Base-by-base conservation (phyloP, 306 rosid species). In the Lagenaria siceraria region DNA sequence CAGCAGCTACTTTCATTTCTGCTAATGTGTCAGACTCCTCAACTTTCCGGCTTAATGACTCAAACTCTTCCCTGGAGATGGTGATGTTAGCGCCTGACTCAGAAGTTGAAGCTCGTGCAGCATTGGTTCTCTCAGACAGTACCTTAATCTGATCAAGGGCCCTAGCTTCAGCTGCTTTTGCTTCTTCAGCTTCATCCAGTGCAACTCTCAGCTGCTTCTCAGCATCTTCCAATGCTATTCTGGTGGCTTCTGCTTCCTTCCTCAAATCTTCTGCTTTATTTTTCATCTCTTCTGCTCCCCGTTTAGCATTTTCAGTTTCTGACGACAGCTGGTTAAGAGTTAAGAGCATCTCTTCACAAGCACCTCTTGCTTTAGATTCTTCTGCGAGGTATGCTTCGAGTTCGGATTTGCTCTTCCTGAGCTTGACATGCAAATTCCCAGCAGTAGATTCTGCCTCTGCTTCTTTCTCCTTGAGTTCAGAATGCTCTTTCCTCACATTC, bases 1-100 rank as follows among this genome's bases (percentile, higher is more conserved):
- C 99, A 55, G 99, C 99, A 70, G 92, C 99, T 66, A 96, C 91
- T 84, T 88, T 92, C 99, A 96, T 92, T 78, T 89, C 94, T 4
- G 99, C 87, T 81, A 96, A 85, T 58, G 85, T 87, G 80, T 90
- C 91, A 1, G 97, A 90, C 84, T 92, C 98, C 84, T 88, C 98
- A 75, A 96, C 96, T 83, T 92, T 96, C 48, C 84, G 87, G 78
- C 93, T 90, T 73, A 92, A 79, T 0, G 99, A 90, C 78, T 92
- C 93, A 6, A 81, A 89, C 82, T 96, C 99, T 31, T 96, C 98
- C 78, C 53, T 88, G 0, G 99, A 96, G 73, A 96, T 79, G 17
- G 96, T 89, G 81, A 96, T 96, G 21, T 82, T 80, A 61, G 90
- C 88, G 66, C 87, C 98, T 17, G 89, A 87, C 79, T 90, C 98